Evolutionary conservation across 2,329 filamentous ascomycete genomes (phyloP), one percentile per base, ranked within the genome.

Genomic region (Fusarium marasasianum): DNA sequence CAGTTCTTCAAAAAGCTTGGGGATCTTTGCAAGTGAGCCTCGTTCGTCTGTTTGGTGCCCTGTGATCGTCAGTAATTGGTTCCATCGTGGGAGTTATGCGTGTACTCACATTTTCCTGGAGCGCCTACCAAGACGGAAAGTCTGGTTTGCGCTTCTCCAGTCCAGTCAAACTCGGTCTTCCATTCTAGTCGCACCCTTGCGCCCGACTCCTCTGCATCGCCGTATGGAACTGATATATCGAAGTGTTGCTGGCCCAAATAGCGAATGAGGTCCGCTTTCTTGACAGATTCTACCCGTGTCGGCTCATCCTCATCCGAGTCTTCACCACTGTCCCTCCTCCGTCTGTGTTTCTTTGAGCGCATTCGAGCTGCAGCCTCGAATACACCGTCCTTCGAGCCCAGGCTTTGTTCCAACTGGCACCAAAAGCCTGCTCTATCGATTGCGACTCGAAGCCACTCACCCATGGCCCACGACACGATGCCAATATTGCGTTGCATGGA

Each of bases 101-200:
- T 24, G 61, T 24, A 88, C 91, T 87, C 81, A 93, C 91, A 94
- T 78, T 88, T 89, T 13, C 83, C 85, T 1, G 92, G 91, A 45
- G 91, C 83, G 9, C 88, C 87, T 5, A 90, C 83, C 70, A 89
- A 79, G 17, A 91, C 83, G 9, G 82, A 83, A 22, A 93, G 81
- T 50, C 84, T 84, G 73, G 88, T 93, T 76, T 88, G 87, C 9
- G 90, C 91, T 78, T 94, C 92, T 11, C 92, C 92, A 0, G 91
- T 91, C 92, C 91, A 94, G 80, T 94, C 92, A 76, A 94, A 93
- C 5, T 82, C 81, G 48, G 93, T 90, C 53, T 81, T 84, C 92
- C 92, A 94, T 64, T 86, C 84, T 3, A 94, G 82, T 33, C 89
- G 86, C 9, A 91, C 63, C 17, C 84, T 79, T 5, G 87, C 83